These are phyloP conservation scores for Xylariaceae sp. DNA, from an alignment of 2,329 filamentous ascomycete species.

Conservation along the genomic window DNA sequence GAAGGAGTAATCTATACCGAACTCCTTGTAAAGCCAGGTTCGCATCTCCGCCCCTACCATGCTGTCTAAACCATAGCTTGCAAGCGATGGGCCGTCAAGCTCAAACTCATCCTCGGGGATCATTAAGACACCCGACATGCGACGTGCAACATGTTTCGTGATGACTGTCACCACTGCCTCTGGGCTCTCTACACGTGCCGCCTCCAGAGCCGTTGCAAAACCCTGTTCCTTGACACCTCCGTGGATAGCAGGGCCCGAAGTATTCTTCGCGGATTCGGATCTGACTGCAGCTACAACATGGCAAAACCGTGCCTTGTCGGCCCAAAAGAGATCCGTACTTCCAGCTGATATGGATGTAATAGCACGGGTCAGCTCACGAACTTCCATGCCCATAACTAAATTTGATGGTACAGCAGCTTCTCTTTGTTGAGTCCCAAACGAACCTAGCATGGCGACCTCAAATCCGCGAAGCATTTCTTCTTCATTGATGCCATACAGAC, in stretches of 20 bases:
- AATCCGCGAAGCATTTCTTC: constrained; percentile 25
- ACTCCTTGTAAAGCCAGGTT: constrained; percentile 37
- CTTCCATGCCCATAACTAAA: constrained; percentile 21
- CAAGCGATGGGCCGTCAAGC: constrained; percentile 24
- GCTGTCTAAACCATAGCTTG: constrained; percentile 34
- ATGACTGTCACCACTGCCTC: constrained; percentile 7
- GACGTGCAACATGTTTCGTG: constrained; percentile 18
- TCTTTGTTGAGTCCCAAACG: too few species aligned
- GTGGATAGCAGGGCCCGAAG: not conserved
- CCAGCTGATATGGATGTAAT: constrained; percentile 12
- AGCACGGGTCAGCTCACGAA: constrained; percentile 11
- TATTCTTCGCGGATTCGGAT: constrained; percentile 1
- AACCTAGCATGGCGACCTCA: constrained; percentile 23
- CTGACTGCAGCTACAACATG: constrained; percentile 20
- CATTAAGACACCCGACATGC: constrained; percentile 24
- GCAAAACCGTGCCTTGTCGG: constrained; percentile 23
- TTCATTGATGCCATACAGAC: constrained; percentile 31
- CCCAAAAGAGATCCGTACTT: constrained; percentile 25
- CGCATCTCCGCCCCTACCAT: constrained; percentile 37
- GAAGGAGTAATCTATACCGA: constrained; percentile 37
- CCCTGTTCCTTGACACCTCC: constrained; percentile 14
- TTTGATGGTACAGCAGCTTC: constrained; percentile 3
- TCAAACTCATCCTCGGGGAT: constrained; percentile 20
- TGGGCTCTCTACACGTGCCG: constrained; percentile 11
- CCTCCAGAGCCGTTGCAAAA: constrained; percentile 12